Evolutionary conservation across 148 eudicot genomes (phyloP).

Genomic region (Vaccinium macrocarpon): DNA sequence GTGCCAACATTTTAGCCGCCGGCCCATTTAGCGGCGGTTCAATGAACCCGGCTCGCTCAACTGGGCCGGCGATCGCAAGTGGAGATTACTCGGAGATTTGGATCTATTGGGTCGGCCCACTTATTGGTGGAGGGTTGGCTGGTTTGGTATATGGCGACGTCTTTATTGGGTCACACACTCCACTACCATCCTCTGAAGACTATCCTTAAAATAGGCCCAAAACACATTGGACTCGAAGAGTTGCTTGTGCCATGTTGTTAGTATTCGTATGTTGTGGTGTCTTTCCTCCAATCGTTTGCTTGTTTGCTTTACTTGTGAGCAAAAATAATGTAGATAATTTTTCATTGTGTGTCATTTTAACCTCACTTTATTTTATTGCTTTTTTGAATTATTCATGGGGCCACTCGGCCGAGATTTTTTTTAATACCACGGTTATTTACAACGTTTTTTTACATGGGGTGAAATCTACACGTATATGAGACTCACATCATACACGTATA

Average conservation of each 20-base stretch:
- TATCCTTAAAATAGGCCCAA: slow-evolving; percentile 20
- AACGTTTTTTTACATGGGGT: too few relatives aligned
- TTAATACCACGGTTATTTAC: too few relatives aligned
- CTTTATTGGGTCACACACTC: slow-evolving; percentile 38
- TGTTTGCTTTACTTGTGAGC: neutral
- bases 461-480: too few relatives aligned
- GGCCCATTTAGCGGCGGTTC: slow-evolving; percentile 89
- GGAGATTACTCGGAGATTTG: slow-evolving; percentile 62
- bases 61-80: slow-evolving; percentile 67
- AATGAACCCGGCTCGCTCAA: slow-evolving; percentile 92
- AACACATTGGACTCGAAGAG: neutral
- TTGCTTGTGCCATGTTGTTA: neutral
- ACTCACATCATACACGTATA: too few relatives aligned
- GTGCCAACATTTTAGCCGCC: slow-evolving; percentile 80
- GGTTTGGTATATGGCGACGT: slow-evolving; percentile 78
- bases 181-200: slow-evolving; percentile 19
- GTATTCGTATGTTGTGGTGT: neutral
- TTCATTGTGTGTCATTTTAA: neutral
- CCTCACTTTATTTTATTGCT: neutral
- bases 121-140: slow-evolving; percentile 80
- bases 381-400: too few relatives aligned
- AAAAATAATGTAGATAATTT: slow-evolving; percentile 3
- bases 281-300: neutral
- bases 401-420: too few relatives aligned
- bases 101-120: slow-evolving; percentile 93